Percentiles rank a stretch among this genome's conserved stretches.
phyloP scores from a whole-genome alignment of 768 basidiomycete species.

The Myochromella boudieri region DNA sequence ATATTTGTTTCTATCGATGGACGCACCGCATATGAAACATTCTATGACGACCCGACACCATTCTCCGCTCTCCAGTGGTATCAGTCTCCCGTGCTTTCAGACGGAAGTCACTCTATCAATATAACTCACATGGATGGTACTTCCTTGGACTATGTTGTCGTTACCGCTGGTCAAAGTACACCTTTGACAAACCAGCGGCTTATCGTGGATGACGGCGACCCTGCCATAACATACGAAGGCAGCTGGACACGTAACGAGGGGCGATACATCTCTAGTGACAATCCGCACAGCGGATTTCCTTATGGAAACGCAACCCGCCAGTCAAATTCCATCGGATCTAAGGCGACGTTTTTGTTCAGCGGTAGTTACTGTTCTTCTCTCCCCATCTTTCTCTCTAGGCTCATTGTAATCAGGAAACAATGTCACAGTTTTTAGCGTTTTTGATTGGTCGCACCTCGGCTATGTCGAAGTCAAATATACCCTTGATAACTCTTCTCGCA shows the following conservation, averaged over 20 bases:
- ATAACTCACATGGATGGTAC: conserved; percentile 19
- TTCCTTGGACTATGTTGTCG: conserved; percentile 20
- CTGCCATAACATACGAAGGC: conserved; percentile 16
- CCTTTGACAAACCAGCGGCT: conserved; percentile 17
- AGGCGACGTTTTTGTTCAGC: conserved; percentile 24
- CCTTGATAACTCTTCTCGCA: conserved; percentile 19
- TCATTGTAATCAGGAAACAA: conserved; percentile 16
- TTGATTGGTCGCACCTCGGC: conserved; percentile 22
- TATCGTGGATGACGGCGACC: conserved; percentile 23
- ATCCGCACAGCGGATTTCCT: conserved; percentile 20
- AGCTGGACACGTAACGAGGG: conserved; percentile 16
- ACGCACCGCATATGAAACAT: conserved; percentile 6
- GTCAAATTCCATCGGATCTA: conserved; percentile 16
- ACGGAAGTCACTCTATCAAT: conserved; percentile 19
- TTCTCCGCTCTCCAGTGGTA: conserved; percentile 24
- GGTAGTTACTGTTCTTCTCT: conserved; percentile 15
- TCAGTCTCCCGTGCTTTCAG: conserved; percentile 18
- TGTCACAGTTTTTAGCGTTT: conserved; percentile 24
- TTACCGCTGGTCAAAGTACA: conserved; percentile 19
- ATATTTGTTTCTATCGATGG: conserved; percentile 22
- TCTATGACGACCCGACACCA: conserved; percentile 15
- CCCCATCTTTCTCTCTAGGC: neutral
- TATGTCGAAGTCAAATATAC: conserved; percentile 20
- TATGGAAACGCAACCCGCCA: conserved; percentile 28
- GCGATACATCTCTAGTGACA: conserved; percentile 14